Conservation (phyloP, 2,329 filamentous ascomycete genomes). For the Fusarium sp. region DNA sequence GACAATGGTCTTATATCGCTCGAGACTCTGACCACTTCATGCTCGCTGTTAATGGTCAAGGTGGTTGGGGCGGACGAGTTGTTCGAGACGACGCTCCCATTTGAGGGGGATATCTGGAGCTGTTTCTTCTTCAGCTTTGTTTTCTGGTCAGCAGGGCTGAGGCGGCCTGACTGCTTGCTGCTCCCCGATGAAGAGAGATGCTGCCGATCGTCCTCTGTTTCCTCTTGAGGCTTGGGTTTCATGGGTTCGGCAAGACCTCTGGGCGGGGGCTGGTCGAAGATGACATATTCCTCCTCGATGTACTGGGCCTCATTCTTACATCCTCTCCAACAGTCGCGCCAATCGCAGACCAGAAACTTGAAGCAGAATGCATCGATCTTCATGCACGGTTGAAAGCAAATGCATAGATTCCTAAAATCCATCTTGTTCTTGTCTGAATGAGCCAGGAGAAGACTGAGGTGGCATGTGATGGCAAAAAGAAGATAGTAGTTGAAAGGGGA, state of each 20-base stretch:
- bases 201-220: constrained; percentile 43
- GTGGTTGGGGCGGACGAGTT: constrained; percentile 60
- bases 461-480: constrained; percentile 96
- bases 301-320: constrained; percentile 90
- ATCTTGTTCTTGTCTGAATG: constrained; percentile 98
- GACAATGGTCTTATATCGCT: constrained; percentile 69
- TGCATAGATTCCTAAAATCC: constrained; percentile 95
- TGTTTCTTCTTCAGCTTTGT: constrained; percentile 59
- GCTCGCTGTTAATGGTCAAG: constrained; percentile 60
- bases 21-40: constrained; percentile 44
- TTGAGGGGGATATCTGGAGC: constrained; percentile 56
- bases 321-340: constrained; percentile 97
- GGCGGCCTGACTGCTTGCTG: constrained; percentile 62
- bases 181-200: constrained; percentile 73
- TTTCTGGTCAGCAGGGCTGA: constrained; percentile 42
- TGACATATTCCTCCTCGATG: constrained; percentile 75
- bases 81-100: constrained; percentile 59
- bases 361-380: constrained; percentile 97
- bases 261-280: constrained; percentile 70
- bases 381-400: constrained; percentile 97
- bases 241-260: constrained; percentile 59
- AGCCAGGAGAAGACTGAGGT: constrained; percentile 89
- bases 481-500: constrained; percentile 98
- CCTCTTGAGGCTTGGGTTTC: constrained; percentile 45
- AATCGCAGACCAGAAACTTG: constrained; percentile 93